These are phyloP conservation scores for Gilbertella persicaria DNA, from an alignment of 371 early-diverging fungal genomes.

Conservation along the genomic window DNA sequence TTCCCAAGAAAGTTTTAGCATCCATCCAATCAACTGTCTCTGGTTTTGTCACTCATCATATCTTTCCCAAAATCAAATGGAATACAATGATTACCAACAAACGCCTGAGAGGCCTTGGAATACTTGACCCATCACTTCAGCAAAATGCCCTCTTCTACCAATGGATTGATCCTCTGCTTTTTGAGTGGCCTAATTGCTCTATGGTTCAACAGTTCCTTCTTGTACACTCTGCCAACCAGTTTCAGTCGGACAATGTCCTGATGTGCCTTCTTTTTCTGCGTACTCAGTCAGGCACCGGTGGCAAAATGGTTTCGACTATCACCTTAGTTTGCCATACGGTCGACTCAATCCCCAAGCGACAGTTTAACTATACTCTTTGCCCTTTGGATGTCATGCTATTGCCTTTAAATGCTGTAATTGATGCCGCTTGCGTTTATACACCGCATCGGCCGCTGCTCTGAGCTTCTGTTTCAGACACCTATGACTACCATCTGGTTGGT, in stretches of 20 bases:
- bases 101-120: not conserved
- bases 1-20: not conserved
- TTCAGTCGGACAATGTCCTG: too few relatives aligned
- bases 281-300: too few relatives aligned
- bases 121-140: not conserved
- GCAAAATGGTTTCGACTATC: too few relatives aligned
- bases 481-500: not conserved
- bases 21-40: not conserved
- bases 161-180: not conserved
- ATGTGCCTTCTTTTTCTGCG: too few relatives aligned
- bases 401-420: not conserved
- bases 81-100: not conserved
- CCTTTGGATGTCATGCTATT: not conserved
- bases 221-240: not conserved
- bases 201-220: not conserved
- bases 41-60: not conserved
- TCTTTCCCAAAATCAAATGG: not conserved
- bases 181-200: not conserved
- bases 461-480: not conserved
- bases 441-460: not conserved
- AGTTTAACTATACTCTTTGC: not conserved
- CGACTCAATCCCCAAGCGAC: not conserved
- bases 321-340: not conserved
- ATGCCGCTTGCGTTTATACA: not conserved
- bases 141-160: not conserved